Percentiles rank a stretch among this genome's conserved stretches.
Evolutionary conservation across 805 yeast genomes (phyloP).

Genomic region (Candida oleophila): DNA sequence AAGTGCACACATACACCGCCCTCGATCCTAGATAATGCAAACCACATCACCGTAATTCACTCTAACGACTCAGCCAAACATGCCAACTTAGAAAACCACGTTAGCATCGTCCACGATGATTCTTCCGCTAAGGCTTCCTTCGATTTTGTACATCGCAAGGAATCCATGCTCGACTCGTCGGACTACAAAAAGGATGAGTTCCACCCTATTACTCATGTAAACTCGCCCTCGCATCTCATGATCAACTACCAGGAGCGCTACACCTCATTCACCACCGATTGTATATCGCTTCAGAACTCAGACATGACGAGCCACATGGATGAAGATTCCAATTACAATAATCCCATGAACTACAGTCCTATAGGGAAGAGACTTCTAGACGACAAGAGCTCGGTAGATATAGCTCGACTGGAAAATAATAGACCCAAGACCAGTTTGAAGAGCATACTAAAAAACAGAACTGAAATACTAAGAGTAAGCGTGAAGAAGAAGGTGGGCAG

Average conservation of each 20-base stretch:
- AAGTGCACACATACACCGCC: neutral
- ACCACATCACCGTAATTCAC: constrained; percentile 2
- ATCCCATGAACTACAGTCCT: constrained; percentile 1
- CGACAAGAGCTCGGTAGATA: neutral
- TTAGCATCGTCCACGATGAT: too few species aligned
- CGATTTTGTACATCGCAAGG: too few species aligned
- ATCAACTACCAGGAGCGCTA: constrained; percentile 17
- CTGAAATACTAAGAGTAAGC: neutral
- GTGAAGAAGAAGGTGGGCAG: neutral
- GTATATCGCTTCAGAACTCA: constrained; percentile 36
- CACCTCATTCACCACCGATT: constrained; percentile 33
- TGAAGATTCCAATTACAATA: constrained; percentile 3
- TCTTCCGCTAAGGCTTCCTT: too few species aligned
- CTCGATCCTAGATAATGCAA: constrained; percentile 3
- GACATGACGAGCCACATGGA: constrained; percentile 33
- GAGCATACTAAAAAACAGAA: constrained; percentile 6
- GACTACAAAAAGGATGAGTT: neutral
- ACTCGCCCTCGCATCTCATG: neutral
- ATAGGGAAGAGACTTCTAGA: constrained; percentile 3
- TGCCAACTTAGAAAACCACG: too few species aligned
- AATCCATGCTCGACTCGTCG: too few species aligned
- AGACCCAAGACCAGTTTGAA: constrained; percentile 3
- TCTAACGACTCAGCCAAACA: neutral
- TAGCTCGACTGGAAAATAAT: neutral
- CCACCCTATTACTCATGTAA: neutral